Evolutionary conservation across 495 filamentous ascomycete genomes (phyloP).

Genomic region (Neurospora sp.): DNA sequence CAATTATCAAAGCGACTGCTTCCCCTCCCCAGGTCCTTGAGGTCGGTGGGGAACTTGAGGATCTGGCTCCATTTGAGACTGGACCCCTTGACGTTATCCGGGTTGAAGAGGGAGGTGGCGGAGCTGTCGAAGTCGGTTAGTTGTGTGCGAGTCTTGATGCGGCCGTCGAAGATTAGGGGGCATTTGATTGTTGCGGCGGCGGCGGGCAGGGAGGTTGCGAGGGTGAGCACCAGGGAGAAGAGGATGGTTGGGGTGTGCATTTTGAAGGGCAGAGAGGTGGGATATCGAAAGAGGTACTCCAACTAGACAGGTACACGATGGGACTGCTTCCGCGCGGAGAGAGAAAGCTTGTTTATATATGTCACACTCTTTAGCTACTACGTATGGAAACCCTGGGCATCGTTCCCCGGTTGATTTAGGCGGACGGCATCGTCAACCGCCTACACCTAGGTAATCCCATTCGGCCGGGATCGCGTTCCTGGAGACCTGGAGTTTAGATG

Average conservation of each 20-base stretch:
- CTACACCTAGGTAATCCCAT: background rate
- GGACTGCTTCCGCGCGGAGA: background rate
- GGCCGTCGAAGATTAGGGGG: conserved; percentile 37
- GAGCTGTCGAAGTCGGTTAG: conserved; percentile 34
- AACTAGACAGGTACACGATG: background rate
- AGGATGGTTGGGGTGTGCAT: background rate
- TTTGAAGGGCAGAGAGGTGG: background rate
- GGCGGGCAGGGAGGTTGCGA: background rate
- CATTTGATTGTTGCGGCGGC: conserved; percentile 24
- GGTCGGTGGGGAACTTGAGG: conserved; percentile 29
- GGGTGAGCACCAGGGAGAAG: background rate
- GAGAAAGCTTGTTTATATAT: background rate
- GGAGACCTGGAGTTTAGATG: background rate
- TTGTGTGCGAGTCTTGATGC: conserved; percentile 19
- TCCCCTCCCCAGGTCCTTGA: background rate
- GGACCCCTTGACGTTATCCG: conserved; percentile 37
- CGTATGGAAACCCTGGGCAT: background rate
- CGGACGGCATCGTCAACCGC: background rate
- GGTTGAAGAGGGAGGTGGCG: conserved; percentile 32
- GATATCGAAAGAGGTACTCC: too few relatives aligned
- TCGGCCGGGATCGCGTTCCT: background rate
- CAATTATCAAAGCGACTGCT: conserved; percentile 33
- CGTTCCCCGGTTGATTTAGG: background rate
- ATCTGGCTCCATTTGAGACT: conserved; percentile 36
- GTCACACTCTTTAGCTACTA: background rate